Evolutionary conservation across 352 stramenopile species (phyloP), one percentile per base, ranked within the genome.

Genomic region (Pythium aphanidermatum): DNA sequence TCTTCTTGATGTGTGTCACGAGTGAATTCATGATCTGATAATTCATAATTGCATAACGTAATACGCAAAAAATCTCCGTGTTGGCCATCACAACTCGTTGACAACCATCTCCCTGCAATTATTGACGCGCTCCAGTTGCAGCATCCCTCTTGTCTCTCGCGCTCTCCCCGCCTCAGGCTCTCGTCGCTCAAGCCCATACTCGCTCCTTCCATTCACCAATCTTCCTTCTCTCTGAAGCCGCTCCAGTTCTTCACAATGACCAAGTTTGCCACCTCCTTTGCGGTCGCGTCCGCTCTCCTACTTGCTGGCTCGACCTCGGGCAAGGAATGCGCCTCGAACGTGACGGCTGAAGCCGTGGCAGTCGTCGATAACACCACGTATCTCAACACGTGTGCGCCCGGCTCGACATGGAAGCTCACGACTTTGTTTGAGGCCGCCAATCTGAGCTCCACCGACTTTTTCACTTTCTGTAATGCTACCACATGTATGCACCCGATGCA

Each of bases 401-500:
- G 62, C 46, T 53, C 54, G 29, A 78, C 59, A 0, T 86, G 75
- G 56, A 74, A 65, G 40, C 27, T 86, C 45, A 58, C 58, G 51
- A 63, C 44, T 17, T 40, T 74, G 23, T 74, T 80, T 35, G 69
- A 74, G 35, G 66, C 65, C 20, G 44, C 60, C 9, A 72, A 82
- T 37, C 70, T 86, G 35, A 68, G 58, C 23, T 29, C 45, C 23
- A 8, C 49, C 11, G 66, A 83, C 16, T 68, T 86, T n/a, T 12
- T 78, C 20, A 45, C 46, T 34, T 83, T 79, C 46, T 86, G 74
- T 57, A 65, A 73, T 43, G 78, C 68, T 40, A 68, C 58, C 6
- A 57, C 44, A 16, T 86, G 74, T 42, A 64, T 86, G 27, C 60
- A 66, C 19, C 74, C 74, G 6, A 23, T 86, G n/a, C 74, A 86